A percentile compares a stretch with the other conserved stretches of the same genome.
Conservation (phyloP, 2,329 filamentous ascomycete species). For the Trichoderma oligosporum region DNA sequence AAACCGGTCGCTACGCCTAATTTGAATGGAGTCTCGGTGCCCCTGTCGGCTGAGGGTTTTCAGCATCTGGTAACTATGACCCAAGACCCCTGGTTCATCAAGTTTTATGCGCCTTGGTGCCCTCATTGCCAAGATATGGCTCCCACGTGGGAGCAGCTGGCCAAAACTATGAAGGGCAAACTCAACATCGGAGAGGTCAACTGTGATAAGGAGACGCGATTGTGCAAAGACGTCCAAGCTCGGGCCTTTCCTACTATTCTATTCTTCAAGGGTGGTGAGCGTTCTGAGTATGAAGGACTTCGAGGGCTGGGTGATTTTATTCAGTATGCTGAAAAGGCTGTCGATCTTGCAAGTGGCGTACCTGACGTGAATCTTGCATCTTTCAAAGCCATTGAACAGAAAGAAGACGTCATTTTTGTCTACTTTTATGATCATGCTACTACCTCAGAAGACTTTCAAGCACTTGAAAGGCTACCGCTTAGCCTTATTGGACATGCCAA, state of each 20-base stretch:
- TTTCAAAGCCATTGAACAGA: constrained; percentile 82
- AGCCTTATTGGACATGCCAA: constrained; percentile 88
- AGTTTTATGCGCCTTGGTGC: constrained; percentile 98
- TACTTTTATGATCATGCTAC: constrained; percentile 98
- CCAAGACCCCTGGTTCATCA: constrained; percentile 94
- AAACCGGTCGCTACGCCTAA: constrained; percentile 60
- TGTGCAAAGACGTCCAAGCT: constrained; percentile 89
- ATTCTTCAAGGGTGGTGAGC: constrained; percentile 88
- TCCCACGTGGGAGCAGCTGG: constrained; percentile 83
- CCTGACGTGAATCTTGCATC: constrained; percentile 72
- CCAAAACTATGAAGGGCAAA: constrained; percentile 82
- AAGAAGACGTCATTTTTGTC: constrained; percentile 91
- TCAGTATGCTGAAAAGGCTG: constrained; percentile 79
- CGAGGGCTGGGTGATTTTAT: constrained; percentile 88
- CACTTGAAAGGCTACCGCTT: constrained; percentile 79
- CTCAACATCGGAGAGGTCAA: constrained; percentile 96
- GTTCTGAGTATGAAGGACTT: constrained; percentile 88
- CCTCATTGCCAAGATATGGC: constrained; percentile 91
- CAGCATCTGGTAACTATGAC: constrained; percentile 80
- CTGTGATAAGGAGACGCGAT: constrained; percentile 75
- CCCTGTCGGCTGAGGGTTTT: constrained; percentile 80
- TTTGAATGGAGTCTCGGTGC: constrained; percentile 67
- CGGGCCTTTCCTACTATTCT: constrained; percentile 82
- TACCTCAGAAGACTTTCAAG: constrained; percentile 84
- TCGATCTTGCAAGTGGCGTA: constrained; percentile 72